Conservation (phyloP, 768 basidiomycete species). For the Suillus ampliporus region DNA sequence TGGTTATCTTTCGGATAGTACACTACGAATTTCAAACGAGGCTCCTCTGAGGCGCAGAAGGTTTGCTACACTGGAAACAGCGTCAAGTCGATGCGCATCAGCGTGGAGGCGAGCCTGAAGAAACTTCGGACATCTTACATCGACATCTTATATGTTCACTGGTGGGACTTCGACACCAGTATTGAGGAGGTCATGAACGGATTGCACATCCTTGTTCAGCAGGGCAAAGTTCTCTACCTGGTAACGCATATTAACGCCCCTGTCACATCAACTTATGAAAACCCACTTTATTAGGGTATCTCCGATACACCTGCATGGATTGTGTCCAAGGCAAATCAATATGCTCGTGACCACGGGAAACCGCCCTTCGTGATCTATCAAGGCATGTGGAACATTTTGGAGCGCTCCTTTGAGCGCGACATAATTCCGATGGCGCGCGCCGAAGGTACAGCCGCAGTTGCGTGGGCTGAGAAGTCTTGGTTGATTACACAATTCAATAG, state of each 20-base stretch:
- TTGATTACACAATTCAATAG: conserved; percentile 10
- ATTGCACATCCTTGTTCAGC: conserved; percentile 42
- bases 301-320: conserved; percentile 47
- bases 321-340: conserved; percentile 47
- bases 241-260: conserved; percentile 18
- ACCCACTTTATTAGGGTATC: conserved; percentile 23
- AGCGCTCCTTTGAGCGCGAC: conserved; percentile 50
- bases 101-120: conserved; percentile 37
- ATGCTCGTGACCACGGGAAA: conserved; percentile 47
- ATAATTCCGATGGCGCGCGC: conserved; percentile 43
- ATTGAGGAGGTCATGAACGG: conserved; percentile 48
- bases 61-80: conserved; percentile 54
- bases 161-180: conserved; percentile 44
- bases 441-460: conserved; percentile 20
- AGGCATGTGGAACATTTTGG: conserved; percentile 40
- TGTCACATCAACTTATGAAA: neutral
- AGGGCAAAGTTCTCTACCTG: conserved; percentile 46
- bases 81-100: conserved; percentile 48
- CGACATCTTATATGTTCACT: conserved; percentile 33
- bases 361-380: conserved; percentile 53
- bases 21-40: conserved; percentile 25
- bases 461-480: neutral
- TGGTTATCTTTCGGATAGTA: conserved; percentile 19
- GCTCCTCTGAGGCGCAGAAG: conserved; percentile 33
- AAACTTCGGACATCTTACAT: conserved; percentile 32